phyloP scores from a whole-genome alignment of 257 asterid species.

The Ehretia macrophylla region DNA sequence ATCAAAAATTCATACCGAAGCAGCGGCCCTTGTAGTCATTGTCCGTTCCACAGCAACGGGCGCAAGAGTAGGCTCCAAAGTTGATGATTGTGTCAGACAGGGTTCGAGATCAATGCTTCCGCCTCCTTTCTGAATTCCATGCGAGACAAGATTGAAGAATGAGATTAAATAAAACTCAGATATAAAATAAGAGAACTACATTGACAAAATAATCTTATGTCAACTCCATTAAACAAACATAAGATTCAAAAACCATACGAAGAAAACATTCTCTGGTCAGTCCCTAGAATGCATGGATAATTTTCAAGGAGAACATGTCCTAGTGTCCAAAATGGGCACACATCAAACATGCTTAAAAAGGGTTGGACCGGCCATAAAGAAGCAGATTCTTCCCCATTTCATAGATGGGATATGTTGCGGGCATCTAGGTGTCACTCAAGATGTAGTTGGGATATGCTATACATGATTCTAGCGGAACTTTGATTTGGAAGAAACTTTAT shows the following conservation, averaged over 20 bases:
- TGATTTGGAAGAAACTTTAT: too few species aligned
- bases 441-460: too few species aligned
- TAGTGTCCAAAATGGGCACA: neutral
- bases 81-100: constrained; percentile 87
- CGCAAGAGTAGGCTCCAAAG: constrained; percentile 97
- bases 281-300: neutral
- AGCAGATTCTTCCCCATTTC: neutral
- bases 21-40: constrained; percentile 97
- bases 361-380: neutral
- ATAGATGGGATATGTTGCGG: neutral
- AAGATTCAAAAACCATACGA: neutral
- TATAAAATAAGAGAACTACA: neutral
- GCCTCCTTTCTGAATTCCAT: constrained; percentile 70
- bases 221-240: neutral
- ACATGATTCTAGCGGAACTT: too few species aligned
- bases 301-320: neutral
- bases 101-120: constrained; percentile 86
- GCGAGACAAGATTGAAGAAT: constrained; percentile 10
- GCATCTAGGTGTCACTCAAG: too few species aligned
- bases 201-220: neutral
- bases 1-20: constrained; percentile 53
- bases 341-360: neutral
- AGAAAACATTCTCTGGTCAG: neutral
- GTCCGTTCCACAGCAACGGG: constrained; percentile 97
- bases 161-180: neutral